Evolutionary conservation across 345 rosid species (phyloP), one percentile per base, ranked within the genome.

Genomic region (Limnanthes douglasii): DNA sequence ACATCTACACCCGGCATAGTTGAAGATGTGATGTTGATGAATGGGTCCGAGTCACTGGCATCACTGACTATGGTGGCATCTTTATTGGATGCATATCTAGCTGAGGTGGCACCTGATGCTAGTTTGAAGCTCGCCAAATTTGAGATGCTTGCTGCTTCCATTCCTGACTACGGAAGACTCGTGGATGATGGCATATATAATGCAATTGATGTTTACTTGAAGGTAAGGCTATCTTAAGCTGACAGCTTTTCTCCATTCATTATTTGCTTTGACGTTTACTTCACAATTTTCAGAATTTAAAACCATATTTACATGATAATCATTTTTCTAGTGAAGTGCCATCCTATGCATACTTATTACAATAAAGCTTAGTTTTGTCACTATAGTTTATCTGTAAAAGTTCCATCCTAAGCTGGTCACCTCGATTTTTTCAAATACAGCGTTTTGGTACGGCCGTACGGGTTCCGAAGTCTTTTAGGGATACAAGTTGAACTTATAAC

Each of bases 21-120:
- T 6, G 68, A 63, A 17, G 73, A 56, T 21, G 62, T 48, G 6
- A 61, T 61, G 17, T 13, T 53, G 22, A 29, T 26, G 36, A 26
- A 26, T 35, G 55, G 45, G 8, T 26, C 68, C 4, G 56, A 46
- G 46, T 37, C 68, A 7, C 51, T 45, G 14, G 50, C 57, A 7
- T 68, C 78, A 7, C 21, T 60, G 36, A 39, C 70, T 15, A 46
- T 41, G 58, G 78, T 66, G 25, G 78, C 70, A 3, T 55, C 22
- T 37, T 51, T 70, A 36, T 27, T 70, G 11, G 78, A 70, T 48
- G 68, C 51, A 34, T 70, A 53, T 39, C 58, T 70, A 5, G 68
- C 70, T 18, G 73, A 70, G 53, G 68, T 66, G 5, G 70, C 78
- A 3, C 60, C 73, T 2, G 73, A 70, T 48, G 70, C 62, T 38